These are phyloP conservation scores for Globisporangium ultimum DNA, from an alignment of 352 stramenopile species.

Conservation along the genomic window DNA sequence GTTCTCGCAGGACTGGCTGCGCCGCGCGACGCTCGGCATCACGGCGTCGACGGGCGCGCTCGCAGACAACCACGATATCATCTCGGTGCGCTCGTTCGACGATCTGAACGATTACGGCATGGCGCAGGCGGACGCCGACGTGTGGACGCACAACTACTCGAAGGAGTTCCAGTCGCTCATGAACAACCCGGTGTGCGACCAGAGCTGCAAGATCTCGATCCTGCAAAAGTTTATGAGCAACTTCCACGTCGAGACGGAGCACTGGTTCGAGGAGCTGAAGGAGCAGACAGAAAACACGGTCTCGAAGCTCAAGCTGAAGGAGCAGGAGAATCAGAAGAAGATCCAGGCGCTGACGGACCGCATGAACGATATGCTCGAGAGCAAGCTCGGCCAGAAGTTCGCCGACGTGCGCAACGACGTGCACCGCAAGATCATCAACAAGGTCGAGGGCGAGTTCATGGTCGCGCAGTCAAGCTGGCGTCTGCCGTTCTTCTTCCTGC, in stretches of 20 bases:
- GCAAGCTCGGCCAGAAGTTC: constrained; percentile 71
- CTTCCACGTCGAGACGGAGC: constrained; percentile 78
- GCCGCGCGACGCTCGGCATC: constrained; percentile 58
- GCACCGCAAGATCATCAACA: constrained; percentile 60
- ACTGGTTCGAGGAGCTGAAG: constrained; percentile 81
- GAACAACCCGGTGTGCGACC: constrained; percentile 54
- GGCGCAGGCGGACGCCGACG: constrained; percentile 53
- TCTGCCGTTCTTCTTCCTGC: constrained; percentile 75
- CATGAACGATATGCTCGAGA: constrained; percentile 70
- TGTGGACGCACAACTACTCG: constrained; percentile 83
- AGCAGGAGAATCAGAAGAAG: constrained; percentile 65
- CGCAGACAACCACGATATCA: constrained; percentile 82
- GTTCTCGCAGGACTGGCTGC: constrained; percentile 66
- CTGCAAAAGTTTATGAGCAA: constrained; percentile 80
- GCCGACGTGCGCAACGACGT: constrained; percentile 55
- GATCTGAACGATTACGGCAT: constrained; percentile 55
- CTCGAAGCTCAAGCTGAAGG: constrained; percentile 67
- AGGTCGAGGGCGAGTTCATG: constrained; percentile 68
- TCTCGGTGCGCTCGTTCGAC: constrained; percentile 65
- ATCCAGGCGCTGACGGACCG: constrained; percentile 68
- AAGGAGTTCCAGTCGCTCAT: constrained; percentile 75
- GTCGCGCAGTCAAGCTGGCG: constrained; percentile 68
- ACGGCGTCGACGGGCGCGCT: constrained; percentile 73
- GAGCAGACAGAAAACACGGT: constrained; percentile 78
- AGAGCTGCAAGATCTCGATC: constrained; percentile 80